These are phyloP conservation scores for Sugiyamaella castrensis DNA, from an alignment of 1,139 yeast species.

Conservation along the genomic window DNA sequence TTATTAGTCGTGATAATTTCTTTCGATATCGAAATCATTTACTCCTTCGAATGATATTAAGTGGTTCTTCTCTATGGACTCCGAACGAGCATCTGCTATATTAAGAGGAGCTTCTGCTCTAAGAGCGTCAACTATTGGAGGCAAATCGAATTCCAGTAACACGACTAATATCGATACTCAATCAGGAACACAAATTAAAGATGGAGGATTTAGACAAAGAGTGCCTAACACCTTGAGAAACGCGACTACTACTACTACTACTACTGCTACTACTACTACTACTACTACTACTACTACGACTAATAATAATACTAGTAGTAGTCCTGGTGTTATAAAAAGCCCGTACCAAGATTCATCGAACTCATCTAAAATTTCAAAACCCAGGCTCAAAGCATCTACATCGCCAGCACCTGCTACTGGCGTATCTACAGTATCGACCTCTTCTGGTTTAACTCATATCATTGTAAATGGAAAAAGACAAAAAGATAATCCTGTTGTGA, in stretches of 20 bases:
- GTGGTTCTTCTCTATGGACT: slow-evolving; percentile 6
- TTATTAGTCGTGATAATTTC: no score
- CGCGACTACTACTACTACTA: not conserved
- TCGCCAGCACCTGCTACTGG: not conserved
- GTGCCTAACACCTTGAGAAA: no score
- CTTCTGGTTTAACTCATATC: not conserved
- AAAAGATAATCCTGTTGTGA: slow-evolving; percentile 57
- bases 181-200: no score
- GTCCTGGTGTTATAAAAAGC: not conserved
- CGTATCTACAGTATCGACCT: not conserved
- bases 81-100: slow-evolving; percentile 14
- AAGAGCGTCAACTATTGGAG: not conserved
- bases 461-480: slow-evolving; percentile 39
- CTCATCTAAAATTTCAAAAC: not conserved
- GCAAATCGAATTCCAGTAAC: not conserved
- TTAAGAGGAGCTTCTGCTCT: slow-evolving; percentile 10
- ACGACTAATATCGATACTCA: not conserved
- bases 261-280: not conserved
- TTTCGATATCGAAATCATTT: no score
- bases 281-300: not conserved
- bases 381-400: not conserved
- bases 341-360: not conserved
- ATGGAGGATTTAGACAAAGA: no score
- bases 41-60: no score
- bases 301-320: not conserved